Conservation (phyloP, 2,329 filamentous ascomycete genomes). For the Chaetomium globosum region DNA sequence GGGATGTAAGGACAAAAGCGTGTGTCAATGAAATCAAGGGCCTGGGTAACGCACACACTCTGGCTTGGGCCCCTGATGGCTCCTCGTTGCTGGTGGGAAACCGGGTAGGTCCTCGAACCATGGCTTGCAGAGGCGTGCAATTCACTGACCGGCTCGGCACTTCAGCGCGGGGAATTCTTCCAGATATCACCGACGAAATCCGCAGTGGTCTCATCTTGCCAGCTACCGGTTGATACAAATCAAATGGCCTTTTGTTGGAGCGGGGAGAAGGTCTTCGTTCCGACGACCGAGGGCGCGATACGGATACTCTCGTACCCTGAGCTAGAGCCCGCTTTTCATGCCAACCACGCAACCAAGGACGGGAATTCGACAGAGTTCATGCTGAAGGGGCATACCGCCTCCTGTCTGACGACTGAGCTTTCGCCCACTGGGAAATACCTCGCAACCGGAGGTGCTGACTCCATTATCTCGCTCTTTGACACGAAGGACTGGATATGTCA, state of each 20-base stretch:
- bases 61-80: slow-evolving; percentile 75
- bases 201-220: slow-evolving; percentile 59
- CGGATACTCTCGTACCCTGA: slow-evolving; percentile 70
- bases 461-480: slow-evolving; percentile 76
- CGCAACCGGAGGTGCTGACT: slow-evolving; percentile 75
- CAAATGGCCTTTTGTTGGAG: slow-evolving; percentile 75
- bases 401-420: slow-evolving; percentile 68
- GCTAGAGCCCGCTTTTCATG: slow-evolving; percentile 58
- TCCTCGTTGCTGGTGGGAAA: slow-evolving; percentile 71
- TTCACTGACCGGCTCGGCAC: slow-evolving; percentile 15
- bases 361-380: slow-evolving; percentile 55
- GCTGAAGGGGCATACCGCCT: slow-evolving; percentile 72
- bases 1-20: slow-evolving; percentile 75
- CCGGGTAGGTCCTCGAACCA: slow-evolving; percentile 55
- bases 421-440: slow-evolving; percentile 72
- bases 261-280: slow-evolving; percentile 69
- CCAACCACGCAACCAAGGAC: slow-evolving; percentile 49
- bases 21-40: slow-evolving; percentile 70
- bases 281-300: slow-evolving; percentile 70
- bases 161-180: slow-evolving; percentile 63
- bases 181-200: slow-evolving; percentile 63
- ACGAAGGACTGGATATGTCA: slow-evolving; percentile 76
- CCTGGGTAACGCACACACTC: slow-evolving; percentile 67
- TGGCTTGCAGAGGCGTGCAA: too few relatives aligned
- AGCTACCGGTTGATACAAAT: slow-evolving; percentile 68